Conservation (phyloP, 2,329 filamentous ascomycete species). For the Alternaria incomplexa region DNA sequence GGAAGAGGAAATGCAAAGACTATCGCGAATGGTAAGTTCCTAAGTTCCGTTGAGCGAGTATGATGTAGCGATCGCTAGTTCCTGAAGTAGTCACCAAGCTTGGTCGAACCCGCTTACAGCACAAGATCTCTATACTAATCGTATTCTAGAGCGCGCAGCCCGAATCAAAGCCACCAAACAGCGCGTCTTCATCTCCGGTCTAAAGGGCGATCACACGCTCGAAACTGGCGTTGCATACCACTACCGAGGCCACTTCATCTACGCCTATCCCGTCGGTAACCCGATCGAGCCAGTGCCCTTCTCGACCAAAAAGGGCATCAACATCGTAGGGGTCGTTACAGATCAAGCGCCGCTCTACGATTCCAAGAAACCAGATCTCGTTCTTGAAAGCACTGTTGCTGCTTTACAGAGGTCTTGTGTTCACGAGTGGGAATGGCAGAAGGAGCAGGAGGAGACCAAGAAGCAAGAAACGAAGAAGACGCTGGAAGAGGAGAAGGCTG, state of each 20-base stretch:
- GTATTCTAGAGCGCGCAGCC: background rate
- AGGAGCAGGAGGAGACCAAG: slow-evolving; percentile 5
- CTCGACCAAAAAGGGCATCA: slow-evolving; percentile 25
- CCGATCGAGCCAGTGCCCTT: slow-evolving; percentile 31
- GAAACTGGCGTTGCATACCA: slow-evolving; percentile 35
- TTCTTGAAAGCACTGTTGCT: slow-evolving; percentile 13
- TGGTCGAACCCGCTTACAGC: background rate
- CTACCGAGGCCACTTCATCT: slow-evolving; percentile 41
- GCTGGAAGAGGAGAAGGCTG: background rate
- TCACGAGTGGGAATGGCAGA: slow-evolving; percentile 6
- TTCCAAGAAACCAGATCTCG: background rate
- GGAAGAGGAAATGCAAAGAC: background rate
- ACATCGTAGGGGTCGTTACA: slow-evolving; percentile 13
- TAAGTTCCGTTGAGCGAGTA: background rate
- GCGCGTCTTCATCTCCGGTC: slow-evolving; percentile 33
- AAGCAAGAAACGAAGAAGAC: background rate
- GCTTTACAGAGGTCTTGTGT: slow-evolving; percentile 17
- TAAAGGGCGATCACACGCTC: slow-evolving; percentile 28
- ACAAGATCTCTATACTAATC: background rate
- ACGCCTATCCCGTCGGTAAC: slow-evolving; percentile 18
- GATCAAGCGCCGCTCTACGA: slow-evolving; percentile 19
- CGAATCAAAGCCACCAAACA: slow-evolving; percentile 16
- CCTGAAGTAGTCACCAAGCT: background rate
- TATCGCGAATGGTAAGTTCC: background rate
- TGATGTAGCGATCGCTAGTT: background rate